A percentile compares a stretch with the other conserved stretches of the same genome.
Evolutionary conservation across 1,284 basidiomycete genomes (phyloP).

Genomic region (Fomitopsis pinicola): DNA sequence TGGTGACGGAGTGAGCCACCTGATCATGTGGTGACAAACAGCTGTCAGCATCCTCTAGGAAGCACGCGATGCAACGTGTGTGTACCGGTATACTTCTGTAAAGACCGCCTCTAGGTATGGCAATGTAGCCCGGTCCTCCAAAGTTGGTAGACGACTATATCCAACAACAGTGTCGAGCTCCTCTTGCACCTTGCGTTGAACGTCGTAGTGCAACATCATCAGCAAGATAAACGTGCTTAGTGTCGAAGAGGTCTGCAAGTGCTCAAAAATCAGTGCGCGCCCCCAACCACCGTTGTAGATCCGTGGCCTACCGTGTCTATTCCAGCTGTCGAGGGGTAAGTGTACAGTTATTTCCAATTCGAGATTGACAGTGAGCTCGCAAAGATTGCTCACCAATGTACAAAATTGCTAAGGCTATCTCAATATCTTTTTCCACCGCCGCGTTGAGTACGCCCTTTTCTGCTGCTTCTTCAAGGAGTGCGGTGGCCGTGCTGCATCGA

Average conservation of each 20-base stretch:
- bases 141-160: slow-evolving; percentile 24
- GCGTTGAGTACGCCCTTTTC: too few species aligned
- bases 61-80: neutral
- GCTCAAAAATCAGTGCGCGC: neutral
- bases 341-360: too few species aligned
- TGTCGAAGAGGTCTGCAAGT: slow-evolving; percentile 3
- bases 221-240: slow-evolving; percentile 23
- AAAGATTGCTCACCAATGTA: too few species aligned
- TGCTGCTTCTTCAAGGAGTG: too few species aligned
- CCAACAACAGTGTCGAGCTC: slow-evolving; percentile 30
- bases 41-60: too few species aligned
- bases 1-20: slow-evolving; percentile 19
- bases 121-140: slow-evolving; percentile 23
- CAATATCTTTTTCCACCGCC: too few species aligned
- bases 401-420: too few species aligned
- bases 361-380: too few species aligned
- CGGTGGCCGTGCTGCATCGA: too few species aligned
- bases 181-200: slow-evolving; percentile 26
- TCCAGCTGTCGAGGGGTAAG: too few species aligned
- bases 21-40: neutral
- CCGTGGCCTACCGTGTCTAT: too few species aligned
- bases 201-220: slow-evolving; percentile 27
- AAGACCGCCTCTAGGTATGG: slow-evolving; percentile 29
- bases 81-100: slow-evolving; percentile 27
- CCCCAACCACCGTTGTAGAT: too few species aligned